These are phyloP conservation scores for Boletus vinaceobasis DNA, from an alignment of 768 basidiomycete species.

Conservation along the genomic window DNA sequence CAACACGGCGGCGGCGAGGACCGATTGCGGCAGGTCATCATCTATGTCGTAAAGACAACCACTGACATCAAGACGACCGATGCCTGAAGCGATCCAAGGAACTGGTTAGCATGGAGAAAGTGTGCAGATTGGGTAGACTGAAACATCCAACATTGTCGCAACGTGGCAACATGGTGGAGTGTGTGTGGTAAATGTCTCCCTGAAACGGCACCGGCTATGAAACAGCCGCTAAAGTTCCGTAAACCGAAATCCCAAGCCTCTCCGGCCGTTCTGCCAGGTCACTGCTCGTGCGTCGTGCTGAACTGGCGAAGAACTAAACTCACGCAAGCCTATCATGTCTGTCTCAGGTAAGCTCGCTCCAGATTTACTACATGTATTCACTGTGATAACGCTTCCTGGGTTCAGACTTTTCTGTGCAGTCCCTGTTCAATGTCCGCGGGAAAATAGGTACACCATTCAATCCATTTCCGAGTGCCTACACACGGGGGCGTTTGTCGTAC, in stretches of 20 bases:
- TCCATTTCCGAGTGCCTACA: neutral
- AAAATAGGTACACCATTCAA: constrained; percentile 54
- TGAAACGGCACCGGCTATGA: neutral
- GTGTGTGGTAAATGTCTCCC: too few relatives aligned
- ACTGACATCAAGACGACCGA: too few relatives aligned
- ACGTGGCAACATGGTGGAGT: too few relatives aligned
- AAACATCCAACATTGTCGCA: too few relatives aligned
- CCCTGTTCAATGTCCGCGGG: constrained; percentile 63
- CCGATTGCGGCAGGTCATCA: neutral
- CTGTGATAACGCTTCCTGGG: neutral
- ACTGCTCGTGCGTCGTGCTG: neutral
- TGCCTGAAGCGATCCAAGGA: neutral
- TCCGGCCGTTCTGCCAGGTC: neutral
- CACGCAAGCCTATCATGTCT: constrained; percentile 12
- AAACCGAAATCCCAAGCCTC: neutral
- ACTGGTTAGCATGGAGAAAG: too few relatives aligned
- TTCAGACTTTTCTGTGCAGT: constrained; percentile 50
- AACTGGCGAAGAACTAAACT: neutral
- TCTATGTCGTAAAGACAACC: neutral
- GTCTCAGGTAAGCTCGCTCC: constrained; percentile 2
- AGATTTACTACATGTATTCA: neutral
- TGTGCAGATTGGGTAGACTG: neutral
- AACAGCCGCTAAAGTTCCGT: neutral
- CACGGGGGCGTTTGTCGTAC: neutral
- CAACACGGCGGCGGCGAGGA: neutral